phyloP scores from a whole-genome alignment of 2,329 filamentous ascomycete species.

The Aspergillus latus region DNA sequence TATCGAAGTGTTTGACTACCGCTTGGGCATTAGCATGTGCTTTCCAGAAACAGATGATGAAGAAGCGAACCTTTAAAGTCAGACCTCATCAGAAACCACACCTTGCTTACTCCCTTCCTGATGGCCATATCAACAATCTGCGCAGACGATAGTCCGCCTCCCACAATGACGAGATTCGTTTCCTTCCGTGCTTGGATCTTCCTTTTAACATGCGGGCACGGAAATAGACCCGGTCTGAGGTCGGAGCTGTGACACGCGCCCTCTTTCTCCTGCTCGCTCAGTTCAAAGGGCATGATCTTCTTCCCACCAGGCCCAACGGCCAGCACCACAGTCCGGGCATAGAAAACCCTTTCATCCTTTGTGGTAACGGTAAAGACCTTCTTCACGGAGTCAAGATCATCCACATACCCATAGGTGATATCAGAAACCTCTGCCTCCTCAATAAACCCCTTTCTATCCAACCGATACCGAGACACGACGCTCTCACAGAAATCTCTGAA shows the following conservation, averaged over 20 bases:
- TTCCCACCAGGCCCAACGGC: conserved; percentile 68
- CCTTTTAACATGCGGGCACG: conserved; percentile 52
- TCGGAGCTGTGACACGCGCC: conserved; percentile 66
- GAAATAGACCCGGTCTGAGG: conserved; percentile 53
- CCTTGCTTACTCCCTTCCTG: conserved; percentile 63
- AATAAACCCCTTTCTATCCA: conserved; percentile 56
- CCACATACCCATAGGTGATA: conserved; percentile 58
- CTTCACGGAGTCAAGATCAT: conserved; percentile 44
- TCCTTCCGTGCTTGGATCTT: conserved; percentile 52
- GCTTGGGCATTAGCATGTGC: too few species aligned
- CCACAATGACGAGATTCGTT: conserved; percentile 70
- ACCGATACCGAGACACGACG: conserved; percentile 58
- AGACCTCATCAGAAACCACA: conserved; percentile 69
- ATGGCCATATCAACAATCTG: conserved; percentile 70
- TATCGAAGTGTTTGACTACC: conserved; percentile 71
- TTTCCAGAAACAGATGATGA: not conserved
- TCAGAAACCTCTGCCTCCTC: conserved; percentile 60
- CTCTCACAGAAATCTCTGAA: conserved; percentile 63
- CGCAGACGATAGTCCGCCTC: conserved; percentile 73
- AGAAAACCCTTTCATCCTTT: conserved; percentile 51
- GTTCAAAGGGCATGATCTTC: conserved; percentile 50
- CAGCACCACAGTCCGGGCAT: conserved; percentile 64
- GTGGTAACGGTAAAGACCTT: conserved; percentile 67
- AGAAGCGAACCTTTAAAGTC: conserved; percentile 43
- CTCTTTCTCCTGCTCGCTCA: conserved; percentile 41